Evolutionary conservation across 2,329 filamentous ascomycete species (phyloP).

Genomic region (Pseudocercospora fuligena): DNA sequence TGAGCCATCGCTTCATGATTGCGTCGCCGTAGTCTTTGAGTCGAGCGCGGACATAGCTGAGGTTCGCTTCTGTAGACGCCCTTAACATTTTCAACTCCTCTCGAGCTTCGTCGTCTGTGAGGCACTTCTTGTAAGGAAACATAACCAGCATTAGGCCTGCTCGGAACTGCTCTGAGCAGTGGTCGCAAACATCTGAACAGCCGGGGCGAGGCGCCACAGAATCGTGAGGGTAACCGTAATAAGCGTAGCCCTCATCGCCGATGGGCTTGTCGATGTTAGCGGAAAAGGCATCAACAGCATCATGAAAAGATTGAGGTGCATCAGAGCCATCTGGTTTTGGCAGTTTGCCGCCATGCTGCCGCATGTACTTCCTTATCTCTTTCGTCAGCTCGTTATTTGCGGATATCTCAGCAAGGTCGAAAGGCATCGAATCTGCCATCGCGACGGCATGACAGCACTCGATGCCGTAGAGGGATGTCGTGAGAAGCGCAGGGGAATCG

Average conservation of each 20-base stretch:
- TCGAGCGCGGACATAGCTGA: background rate
- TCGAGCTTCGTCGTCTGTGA: background rate
- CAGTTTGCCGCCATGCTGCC: constrained; percentile 2
- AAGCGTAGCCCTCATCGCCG: constrained; percentile 3
- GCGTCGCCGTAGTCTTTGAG: constrained; percentile 18
- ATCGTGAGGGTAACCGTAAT: background rate
- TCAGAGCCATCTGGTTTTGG: background rate
- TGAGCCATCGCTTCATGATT: constrained; percentile 20
- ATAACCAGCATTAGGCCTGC: background rate
- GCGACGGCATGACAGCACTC: no score
- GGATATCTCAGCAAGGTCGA: no score
- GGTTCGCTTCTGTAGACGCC: background rate
- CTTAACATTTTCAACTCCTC: background rate
- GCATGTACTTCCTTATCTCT: no score
- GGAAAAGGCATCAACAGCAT: background rate
- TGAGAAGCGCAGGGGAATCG: no score
- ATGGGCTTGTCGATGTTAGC: background rate
- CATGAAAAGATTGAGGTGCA: background rate
- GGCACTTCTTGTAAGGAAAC: background rate
- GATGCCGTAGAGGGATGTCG: no score
- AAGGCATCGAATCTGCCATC: no score
- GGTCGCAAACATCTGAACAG: constrained; percentile 5
- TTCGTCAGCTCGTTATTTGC: no score
- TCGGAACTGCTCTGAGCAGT: constrained; percentile 6
- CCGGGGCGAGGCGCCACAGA: constrained; percentile 6